Evolutionary conservation across 2,329 filamentous ascomycete genomes (phyloP).

Genomic region (Bipolaris cookei): DNA sequence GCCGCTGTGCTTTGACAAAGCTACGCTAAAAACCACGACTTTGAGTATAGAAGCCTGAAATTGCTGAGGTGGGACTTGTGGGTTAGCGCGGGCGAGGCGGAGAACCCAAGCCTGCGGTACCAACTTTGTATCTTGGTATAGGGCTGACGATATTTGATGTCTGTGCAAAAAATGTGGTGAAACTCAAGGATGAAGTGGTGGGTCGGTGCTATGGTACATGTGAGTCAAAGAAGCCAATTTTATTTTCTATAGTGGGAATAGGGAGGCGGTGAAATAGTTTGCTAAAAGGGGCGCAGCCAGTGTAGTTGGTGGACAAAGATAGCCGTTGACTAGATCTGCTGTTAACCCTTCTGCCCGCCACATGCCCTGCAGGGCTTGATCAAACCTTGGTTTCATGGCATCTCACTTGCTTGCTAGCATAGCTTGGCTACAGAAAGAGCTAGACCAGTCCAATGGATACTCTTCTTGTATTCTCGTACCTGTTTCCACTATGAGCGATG

Average conservation of each 20-base stretch:
- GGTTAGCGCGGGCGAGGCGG: slow-evolving; percentile 28
- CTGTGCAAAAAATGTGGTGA: slow-evolving; percentile 7
- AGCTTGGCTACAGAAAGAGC: slow-evolving; percentile 22
- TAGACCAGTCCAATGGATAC: slow-evolving; percentile 9
- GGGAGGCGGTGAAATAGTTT: slow-evolving; percentile 20
- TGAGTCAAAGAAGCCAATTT: slow-evolving; percentile 10
- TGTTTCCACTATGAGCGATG: slow-evolving; percentile 7
- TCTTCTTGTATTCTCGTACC: slow-evolving; percentile 8
- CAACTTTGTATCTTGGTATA: slow-evolving; percentile 25
- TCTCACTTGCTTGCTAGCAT: slow-evolving; percentile 11
- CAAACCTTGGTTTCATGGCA: slow-evolving; percentile 10
- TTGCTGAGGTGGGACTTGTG: slow-evolving; percentile 26
- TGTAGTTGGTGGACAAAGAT: neutral
- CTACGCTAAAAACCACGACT: slow-evolving; percentile 15
- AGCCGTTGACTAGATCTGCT: slow-evolving; percentile 19
- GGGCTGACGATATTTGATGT: slow-evolving; percentile 27
- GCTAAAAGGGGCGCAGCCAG: slow-evolving; percentile 10
- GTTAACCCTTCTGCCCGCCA: slow-evolving; percentile 17
- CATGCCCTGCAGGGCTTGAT: slow-evolving; percentile 21
- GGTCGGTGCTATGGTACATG: slow-evolving; percentile 13
- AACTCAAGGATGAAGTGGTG: neutral
- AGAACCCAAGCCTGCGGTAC: slow-evolving; percentile 14
- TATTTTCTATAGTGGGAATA: slow-evolving; percentile 10
- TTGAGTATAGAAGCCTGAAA: slow-evolving; percentile 17
- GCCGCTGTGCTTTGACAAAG: slow-evolving; percentile 1